Evolutionary conservation across 75 land plant genomes (phyloP), one percentile per base, ranked within the genome.

Genomic region (Pinus albicaulis): DNA sequence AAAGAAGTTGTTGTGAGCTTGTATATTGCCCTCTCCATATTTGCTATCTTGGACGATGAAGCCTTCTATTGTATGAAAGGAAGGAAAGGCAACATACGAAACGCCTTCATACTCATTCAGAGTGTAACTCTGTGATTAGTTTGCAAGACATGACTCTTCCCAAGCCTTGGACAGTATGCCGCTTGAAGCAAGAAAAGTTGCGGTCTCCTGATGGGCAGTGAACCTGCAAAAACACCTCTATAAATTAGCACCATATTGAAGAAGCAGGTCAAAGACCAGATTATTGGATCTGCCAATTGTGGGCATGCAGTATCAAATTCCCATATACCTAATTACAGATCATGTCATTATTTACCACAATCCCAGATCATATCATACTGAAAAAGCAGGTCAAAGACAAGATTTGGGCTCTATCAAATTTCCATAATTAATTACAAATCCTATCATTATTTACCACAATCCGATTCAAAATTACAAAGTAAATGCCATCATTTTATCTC

Each of bases 101-200:
- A 36, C 70, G 36, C n/a, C 70, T 65, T 65, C 70, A 38, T 65
- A 16, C 44, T 65, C 70, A 2, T 65, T 65, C 70, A 36, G 44
- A 65, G 19, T 41, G 36, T 34, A 65, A 65, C 8, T 19, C 17
- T 65, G n/a, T 36, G 17, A 13, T 19, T 36, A 5, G 36, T 65
- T 65, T 36, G 28, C 48, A 5, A 8, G 34, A 1, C 2, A 0
- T 36, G 36, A 34, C 70, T 34, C 38, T 65, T 65, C 70, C 70
- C 70, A 65, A 38, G 70, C 70, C n/a, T 17, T 19, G 7, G 19
- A 5, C 44, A 65, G 20, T 7, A 34, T 65, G 19, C 48, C 70
- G 0, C 16, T 17, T 2, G 70, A 34, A 31, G 6, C n/a, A 19
- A 36, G 6, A 19, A 65, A 65, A 36, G 7, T 34, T 65, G 70